Percentiles rank a stretch among this genome's conserved stretches.
These are phyloP conservation scores for Osmozyma mogii DNA, from an alignment of 805 yeast genomes.

Conservation along the genomic window DNA sequence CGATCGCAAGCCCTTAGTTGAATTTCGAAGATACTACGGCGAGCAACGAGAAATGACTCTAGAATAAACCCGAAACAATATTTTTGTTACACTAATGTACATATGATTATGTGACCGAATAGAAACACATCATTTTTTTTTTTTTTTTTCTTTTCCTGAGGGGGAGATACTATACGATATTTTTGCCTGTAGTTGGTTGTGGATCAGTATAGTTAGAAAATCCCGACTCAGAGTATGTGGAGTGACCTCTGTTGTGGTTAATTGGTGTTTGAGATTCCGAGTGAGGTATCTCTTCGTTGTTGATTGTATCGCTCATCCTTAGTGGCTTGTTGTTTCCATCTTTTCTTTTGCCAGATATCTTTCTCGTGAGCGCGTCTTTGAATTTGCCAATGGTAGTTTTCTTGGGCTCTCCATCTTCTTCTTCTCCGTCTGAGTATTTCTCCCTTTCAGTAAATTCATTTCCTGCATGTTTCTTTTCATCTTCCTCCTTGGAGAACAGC, in stretches of 20 bases:
- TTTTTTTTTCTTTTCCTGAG: not conserved
- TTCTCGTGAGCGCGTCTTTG: slow-evolving; percentile 7
- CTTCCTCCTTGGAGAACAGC: no score
- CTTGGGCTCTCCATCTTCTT: slow-evolving; percentile 1
- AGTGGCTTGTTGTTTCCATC: slow-evolving; percentile 5
- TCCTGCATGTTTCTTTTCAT: no score
- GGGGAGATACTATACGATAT: slow-evolving; percentile 3
- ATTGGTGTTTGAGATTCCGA: slow-evolving; percentile 4
- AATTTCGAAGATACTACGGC: no score
- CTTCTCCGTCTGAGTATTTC: not conserved
- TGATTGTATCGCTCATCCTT: slow-evolving; percentile 11
- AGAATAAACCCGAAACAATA: no score
- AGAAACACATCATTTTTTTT: no score
- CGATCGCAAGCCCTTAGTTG: no score
- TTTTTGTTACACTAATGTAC: no score
- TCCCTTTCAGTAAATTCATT: not conserved
- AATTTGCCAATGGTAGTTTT: slow-evolving; percentile 9
- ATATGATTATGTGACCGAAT: no score
- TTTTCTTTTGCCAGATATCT: slow-evolving; percentile 2
- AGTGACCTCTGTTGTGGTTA: slow-evolving; percentile 6
- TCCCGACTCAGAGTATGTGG: slow-evolving; percentile 8
- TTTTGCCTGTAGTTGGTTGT: slow-evolving; percentile 8
- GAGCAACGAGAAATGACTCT: no score
- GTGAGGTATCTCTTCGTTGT: slow-evolving; percentile 4
- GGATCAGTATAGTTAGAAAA: slow-evolving; percentile 8